Conservation (phyloP, 1,284 basidiomycete genomes). For the Leccinum pachyderme region DNA sequence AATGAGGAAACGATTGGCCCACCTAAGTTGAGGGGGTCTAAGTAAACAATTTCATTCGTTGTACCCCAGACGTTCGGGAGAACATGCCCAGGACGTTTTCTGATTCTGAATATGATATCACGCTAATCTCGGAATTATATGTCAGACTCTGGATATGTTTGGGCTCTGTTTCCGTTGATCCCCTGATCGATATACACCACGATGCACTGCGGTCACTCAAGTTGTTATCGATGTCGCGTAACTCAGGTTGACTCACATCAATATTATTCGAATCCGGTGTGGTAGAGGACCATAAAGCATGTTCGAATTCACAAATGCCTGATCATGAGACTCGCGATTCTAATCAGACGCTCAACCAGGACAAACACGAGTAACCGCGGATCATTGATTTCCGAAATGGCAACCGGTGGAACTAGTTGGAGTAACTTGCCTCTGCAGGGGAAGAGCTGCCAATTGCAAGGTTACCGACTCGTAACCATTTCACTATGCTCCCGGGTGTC, state of each 20-base stretch:
- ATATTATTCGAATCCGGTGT: not conserved
- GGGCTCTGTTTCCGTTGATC: not conserved
- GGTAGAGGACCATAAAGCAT: not conserved
- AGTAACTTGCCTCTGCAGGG: not conserved
- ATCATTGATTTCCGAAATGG: not conserved
- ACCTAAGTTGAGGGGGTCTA: slow-evolving; percentile 18
- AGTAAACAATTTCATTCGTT: not conserved
- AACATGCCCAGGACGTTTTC: too few species aligned
- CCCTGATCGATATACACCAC: not conserved
- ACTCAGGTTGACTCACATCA: not conserved
- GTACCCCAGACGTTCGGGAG: not conserved
- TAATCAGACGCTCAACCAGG: too few species aligned
- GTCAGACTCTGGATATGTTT: not conserved
- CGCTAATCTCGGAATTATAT: not conserved
- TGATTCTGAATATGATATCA: too few species aligned
- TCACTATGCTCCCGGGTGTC: not conserved
- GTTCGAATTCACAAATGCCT: not conserved
- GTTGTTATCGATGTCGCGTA: not conserved
- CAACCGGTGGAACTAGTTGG: not conserved
- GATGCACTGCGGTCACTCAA: not conserved
- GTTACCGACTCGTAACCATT: not conserved
- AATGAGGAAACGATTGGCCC: slow-evolving; percentile 19
- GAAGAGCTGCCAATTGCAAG: not conserved
- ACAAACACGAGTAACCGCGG: too few species aligned
- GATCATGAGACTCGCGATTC: not conserved